Evolutionary conservation across 495 filamentous ascomycete species (phyloP), one percentile per base, ranked within the genome.

Genomic region (Talaromyces wortmannii): DNA sequence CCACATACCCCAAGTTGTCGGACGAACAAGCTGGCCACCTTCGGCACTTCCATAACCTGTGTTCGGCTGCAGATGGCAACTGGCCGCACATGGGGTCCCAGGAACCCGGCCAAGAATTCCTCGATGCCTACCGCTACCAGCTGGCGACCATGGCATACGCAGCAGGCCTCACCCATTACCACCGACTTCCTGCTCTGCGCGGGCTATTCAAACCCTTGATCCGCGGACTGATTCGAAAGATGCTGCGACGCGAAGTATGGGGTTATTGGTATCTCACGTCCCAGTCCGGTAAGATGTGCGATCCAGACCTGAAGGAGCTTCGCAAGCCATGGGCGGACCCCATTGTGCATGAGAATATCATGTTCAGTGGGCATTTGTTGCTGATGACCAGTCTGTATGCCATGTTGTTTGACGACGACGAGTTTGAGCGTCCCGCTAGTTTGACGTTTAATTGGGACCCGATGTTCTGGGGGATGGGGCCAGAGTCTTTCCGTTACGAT

Each of bases 1-100:
- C 77, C 54, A 54, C 80, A 67, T 68, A 66, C 51, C 57, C 61
- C 45, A 74, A 78, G 60, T 67, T 82, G 7, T 48, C 57, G 0
- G 5, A 33, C 11, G 58, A 64, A 32, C 68, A 70, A 57, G 60
- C 58, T 2, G 71, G 72, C 13, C 72, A 75, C 50, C 40, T 75
- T 12, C 61, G 72, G 0, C 71, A 72, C 54, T 66, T 71, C 54
- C 59, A 75, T 54, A 75, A 75, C 43, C 62, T 75, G 1, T 59
- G 58, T 18, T 57, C 67, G 8, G 60, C 63, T 32, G 33, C 57
- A 5, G 59, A 61, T 15, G 70, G 71, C 1, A 61, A 72, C 44
- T 75, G 71, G 69, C 47, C 53, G 13, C 57, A 59, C 31, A 72
- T 73, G 69, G 70, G 71, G 6, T 36, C 62, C 6, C 59, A 67